Conservation (phyloP, 1,284 basidiomycete genomes). For the Ganoderma meredithae region DNA sequence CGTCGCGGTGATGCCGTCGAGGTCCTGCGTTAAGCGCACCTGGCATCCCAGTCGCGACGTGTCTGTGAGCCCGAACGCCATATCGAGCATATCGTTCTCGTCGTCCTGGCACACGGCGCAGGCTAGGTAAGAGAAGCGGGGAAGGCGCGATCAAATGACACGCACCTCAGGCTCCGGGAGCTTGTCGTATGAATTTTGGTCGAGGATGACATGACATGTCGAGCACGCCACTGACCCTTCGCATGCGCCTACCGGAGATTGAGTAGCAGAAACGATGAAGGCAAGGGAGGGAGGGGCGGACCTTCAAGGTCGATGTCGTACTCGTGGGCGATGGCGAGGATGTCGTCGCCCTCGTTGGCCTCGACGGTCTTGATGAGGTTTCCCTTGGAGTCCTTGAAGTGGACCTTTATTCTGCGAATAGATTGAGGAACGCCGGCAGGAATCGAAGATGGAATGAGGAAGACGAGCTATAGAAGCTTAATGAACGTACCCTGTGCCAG, state of each 20-base stretch:
- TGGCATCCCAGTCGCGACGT: conserved; percentile 88
- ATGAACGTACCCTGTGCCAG: conserved; percentile 69
- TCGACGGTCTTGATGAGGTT: conserved; percentile 86
- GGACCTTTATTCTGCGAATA: conserved; percentile 78
- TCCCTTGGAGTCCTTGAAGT: conserved; percentile 92
- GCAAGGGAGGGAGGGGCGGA: conserved; percentile 43
- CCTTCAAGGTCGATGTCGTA: conserved; percentile 98
- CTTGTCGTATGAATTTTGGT: conserved; percentile 83
- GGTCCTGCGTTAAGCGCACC: conserved; percentile 81
- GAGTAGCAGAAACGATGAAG: background rate
- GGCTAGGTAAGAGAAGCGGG: background rate
- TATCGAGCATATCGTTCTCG: conserved; percentile 98
- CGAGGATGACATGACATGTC: conserved; percentile 95
- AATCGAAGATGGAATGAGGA: conserved; percentile 4
- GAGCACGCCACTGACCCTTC: conserved; percentile 98
- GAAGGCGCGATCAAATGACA: conserved; percentile 3
- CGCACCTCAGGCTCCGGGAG: conserved; percentile 83
- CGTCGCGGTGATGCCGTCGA: conserved; percentile 89
- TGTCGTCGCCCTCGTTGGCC: conserved; percentile 93
- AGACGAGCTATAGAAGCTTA: conserved; percentile 24
- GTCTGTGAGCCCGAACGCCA: conserved; percentile 97
- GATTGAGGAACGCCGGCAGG: conserved; percentile 12
- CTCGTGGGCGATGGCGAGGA: conserved; percentile 93
- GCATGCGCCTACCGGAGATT: conserved; percentile 77
- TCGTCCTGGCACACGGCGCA: conserved; percentile 64